Percentiles rank a stretch among this genome's conserved stretches.
phyloP scores from a whole-genome alignment of 129 eudicot species.

The Heracleum sosnowskyi region DNA sequence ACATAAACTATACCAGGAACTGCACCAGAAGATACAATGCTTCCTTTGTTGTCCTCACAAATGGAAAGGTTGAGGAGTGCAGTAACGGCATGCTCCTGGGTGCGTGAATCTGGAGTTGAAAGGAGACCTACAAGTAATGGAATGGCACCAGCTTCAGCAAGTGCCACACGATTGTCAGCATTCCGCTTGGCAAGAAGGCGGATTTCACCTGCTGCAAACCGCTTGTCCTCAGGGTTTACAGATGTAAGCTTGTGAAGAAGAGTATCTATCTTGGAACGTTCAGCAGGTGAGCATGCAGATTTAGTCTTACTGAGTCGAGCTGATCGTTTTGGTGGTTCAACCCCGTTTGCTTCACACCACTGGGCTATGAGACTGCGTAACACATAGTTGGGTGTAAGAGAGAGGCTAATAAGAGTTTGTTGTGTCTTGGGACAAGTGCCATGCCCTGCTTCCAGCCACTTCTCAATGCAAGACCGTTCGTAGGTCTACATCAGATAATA shows the following conservation, averaged over 20 bases:
- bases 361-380: conserved; percentile 85
- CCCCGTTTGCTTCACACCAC: conserved; percentile 79
- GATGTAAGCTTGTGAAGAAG: conserved; percentile 64
- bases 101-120: conserved; percentile 69
- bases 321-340: conserved; percentile 72
- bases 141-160: conserved; percentile 93
- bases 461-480: conserved; percentile 75
- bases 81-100: conserved; percentile 90
- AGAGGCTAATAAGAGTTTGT: conserved; percentile 48
- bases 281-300: conserved; percentile 78
- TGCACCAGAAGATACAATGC: conserved; percentile 67
- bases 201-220: conserved; percentile 78
- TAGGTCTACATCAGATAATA: conserved; percentile 51
- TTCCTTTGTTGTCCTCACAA: conserved; percentile 78
- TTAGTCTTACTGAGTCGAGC: conserved; percentile 29
- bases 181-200: conserved; percentile 92
- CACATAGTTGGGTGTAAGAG: conserved; percentile 79
- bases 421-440: conserved; percentile 91
- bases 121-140: conserved; percentile 67
- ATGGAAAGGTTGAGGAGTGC: conserved; percentile 92
- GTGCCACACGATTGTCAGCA: conserved; percentile 82
- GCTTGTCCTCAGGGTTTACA: conserved; percentile 58
- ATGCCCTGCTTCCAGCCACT: conserved; percentile 87
- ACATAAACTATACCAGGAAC: conserved; percentile 90
- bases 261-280: conserved; percentile 57